phyloP scores from a whole-genome alignment of 139 green algal species.

The Asterochloris sp. region DNA sequence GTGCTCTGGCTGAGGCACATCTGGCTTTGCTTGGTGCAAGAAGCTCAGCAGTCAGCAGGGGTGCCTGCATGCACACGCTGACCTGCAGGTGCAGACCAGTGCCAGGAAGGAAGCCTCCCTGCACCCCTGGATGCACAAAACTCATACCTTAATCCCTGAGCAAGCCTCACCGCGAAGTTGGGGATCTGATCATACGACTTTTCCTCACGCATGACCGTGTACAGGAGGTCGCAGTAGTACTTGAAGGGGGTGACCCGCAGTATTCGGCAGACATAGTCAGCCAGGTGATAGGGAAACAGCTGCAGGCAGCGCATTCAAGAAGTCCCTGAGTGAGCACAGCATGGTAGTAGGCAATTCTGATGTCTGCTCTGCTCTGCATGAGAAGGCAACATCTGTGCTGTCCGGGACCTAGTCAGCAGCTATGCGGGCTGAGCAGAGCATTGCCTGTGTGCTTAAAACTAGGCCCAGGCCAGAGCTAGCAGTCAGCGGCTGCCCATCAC shows the following conservation, averaged over 20 bases:
- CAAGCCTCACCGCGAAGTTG: slow-evolving; percentile 83
- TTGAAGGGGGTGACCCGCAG: slow-evolving; percentile 80
- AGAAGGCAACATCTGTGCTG: too few relatives aligned
- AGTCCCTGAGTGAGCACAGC: not conserved
- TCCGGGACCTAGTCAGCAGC: too few relatives aligned
- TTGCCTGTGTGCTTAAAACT: too few relatives aligned
- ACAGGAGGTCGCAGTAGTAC: slow-evolving; percentile 87
- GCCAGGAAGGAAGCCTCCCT: not conserved
- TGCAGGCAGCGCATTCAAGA: slow-evolving; percentile 36
- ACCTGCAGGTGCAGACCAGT: too few relatives aligned
- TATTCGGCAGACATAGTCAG: slow-evolving; percentile 79
- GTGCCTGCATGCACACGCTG: too few relatives aligned
- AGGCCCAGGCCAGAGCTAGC: too few relatives aligned
- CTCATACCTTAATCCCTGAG: not conserved
- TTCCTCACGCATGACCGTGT: slow-evolving; percentile 75
- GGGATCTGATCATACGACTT: slow-evolving; percentile 87
- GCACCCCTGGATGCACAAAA: not conserved
- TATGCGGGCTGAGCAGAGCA: too few relatives aligned
- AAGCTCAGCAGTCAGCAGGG: not conserved
- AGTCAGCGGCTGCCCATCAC: too few relatives aligned
- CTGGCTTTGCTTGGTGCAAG: too few relatives aligned
- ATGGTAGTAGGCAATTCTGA: too few relatives aligned
- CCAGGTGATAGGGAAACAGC: slow-evolving; percentile 91
- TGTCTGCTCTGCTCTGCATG: too few relatives aligned
- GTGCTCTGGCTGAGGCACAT: too few relatives aligned